Base-by-base conservation (phyloP, 1,284 basidiomycete species). In the Sphaerobolus stellatus region DNA sequence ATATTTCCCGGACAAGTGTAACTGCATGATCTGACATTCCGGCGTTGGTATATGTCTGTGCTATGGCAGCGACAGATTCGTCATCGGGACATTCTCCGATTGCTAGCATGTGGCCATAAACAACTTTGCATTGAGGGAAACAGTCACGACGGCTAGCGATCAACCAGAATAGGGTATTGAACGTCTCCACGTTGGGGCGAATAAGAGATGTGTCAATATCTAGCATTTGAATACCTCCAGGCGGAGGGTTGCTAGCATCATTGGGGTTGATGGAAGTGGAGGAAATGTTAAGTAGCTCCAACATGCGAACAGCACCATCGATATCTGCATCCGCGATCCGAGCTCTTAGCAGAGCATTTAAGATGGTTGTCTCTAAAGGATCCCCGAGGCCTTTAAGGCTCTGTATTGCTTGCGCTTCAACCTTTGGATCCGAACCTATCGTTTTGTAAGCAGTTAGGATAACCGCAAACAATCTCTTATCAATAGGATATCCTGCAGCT, bases 291-390 rank as follows among this genome's bases (percentile, higher is more conserved):
- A 85, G 85, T 43, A 78, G 64, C 22, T 75, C 71, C 22, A 88
- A 66, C 31, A 84, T 66, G 48, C 71, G 71, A 20, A 75, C 59
- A 8, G 77, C 76, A 22, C 73, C 73, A 38, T 64, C 44, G 50
- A 81, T 56, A 68, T 90, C 82, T 63, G 73, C 66, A n/a, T 71
- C 66, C 64, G 84, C 81, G 50, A 90, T 66, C 46, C 77, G 74
- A 46, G 83, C 73, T 58, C 80, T 80, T 38, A 90, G 73, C 13
- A 90, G 68, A 56, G 75, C 77, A 73, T 90, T 90, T 64, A 90
- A 64, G 22, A 83, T 74, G 36, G 67, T 64, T 30, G 81, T 79
- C 30, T 79, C 75, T 1, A 70, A 68, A 7, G 58, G 66, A n/a
- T 59, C 61, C 59, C 73, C 68, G 51, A 81, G 64, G 34, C 68